Evolutionary conservation across 805 yeast genomes (phyloP).

Genomic region (Saccharomycopsis sp.): DNA sequence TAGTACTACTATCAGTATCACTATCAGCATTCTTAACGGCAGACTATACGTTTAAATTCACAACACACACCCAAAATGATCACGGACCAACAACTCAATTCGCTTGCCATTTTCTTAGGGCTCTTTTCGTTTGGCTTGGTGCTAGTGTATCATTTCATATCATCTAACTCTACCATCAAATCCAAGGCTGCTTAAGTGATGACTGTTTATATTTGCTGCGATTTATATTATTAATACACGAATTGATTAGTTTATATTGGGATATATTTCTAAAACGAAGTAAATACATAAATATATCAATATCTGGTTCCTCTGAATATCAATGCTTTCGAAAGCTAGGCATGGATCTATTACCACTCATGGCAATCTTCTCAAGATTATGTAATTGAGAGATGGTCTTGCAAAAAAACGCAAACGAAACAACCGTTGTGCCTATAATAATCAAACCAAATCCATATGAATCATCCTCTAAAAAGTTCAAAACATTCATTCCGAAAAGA

Average conservation of each 20-base stretch:
- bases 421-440: constrained; percentile 39
- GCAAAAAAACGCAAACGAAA: constrained; percentile 41
- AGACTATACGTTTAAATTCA: too few relatives aligned
- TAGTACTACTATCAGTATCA: too few relatives aligned
- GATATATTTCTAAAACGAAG: neutral
- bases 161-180: constrained; percentile 36
- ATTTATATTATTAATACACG: neutral
- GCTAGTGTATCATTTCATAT: constrained; percentile 60
- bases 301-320: too few relatives aligned
- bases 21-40: too few relatives aligned
- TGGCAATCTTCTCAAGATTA: constrained; percentile 66
- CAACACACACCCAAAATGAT: constrained; percentile 46
- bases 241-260: neutral
- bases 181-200: constrained; percentile 23
- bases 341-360: constrained; percentile 30
- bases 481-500: constrained; percentile 92
- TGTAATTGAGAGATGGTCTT: constrained; percentile 52
- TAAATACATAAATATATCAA: too few relatives aligned
- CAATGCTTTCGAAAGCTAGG: constrained; percentile 9
- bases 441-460: constrained; percentile 55
- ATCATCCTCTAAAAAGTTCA: constrained; percentile 83
- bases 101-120: constrained; percentile 69
- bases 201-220: neutral
- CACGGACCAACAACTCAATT: constrained; percentile 71
- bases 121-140: constrained; percentile 64